Percentiles rank a stretch among this genome's conserved stretches.
Evolutionary conservation across 768 basidiomycete species (phyloP).

Genomic region (Gloeopeniophorella convolvens): DNA sequence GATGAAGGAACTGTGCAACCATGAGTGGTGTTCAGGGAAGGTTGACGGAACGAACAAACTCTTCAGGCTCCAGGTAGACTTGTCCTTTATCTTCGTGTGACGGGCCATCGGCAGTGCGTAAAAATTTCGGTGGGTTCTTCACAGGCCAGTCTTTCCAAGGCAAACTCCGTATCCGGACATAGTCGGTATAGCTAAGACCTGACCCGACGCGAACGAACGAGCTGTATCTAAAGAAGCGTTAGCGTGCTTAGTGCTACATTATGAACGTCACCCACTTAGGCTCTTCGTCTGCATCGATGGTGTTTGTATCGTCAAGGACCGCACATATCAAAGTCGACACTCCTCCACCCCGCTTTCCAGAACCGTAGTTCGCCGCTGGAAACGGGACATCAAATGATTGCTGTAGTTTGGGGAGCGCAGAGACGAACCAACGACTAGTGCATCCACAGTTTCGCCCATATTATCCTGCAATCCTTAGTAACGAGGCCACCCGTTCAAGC

Average conservation of each 20-base stretch:
- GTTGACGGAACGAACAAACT: conserved; percentile 51
- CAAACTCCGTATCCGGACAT: conserved; percentile 73
- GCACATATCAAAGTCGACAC: conserved; percentile 89
- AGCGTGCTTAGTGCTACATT: background rate
- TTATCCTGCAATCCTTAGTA: conserved; percentile 50
- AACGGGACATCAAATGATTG: background rate
- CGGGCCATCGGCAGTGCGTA: conserved; percentile 52
- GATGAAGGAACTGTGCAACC: conserved; percentile 75
- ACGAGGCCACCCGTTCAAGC: background rate
- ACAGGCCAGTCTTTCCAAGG: conserved; percentile 81
- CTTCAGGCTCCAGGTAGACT: conserved; percentile 81
- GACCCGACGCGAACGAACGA: conserved; percentile 88
- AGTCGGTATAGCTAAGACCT: conserved; percentile 82
- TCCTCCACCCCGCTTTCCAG: conserved; percentile 78
- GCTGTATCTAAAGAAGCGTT: conserved; percentile 51
- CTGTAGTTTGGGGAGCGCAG: background rate
- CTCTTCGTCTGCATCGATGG: conserved; percentile 50
- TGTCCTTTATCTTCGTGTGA: conserved; percentile 80
- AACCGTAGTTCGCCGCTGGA: conserved; percentile 82
- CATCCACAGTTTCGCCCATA: conserved; percentile 88
- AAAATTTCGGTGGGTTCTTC: conserved; percentile 65
- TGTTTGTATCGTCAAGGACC: conserved; percentile 66
- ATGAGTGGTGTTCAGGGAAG: background rate
- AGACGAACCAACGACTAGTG: conserved; percentile 76
- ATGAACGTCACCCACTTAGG: conserved; percentile 42